A percentile compares a stretch with the other conserved stretches of the same genome.
phyloP scores from a whole-genome alignment of 2,329 filamentous ascomycete species.

The Verruconis gallopava region DNA sequence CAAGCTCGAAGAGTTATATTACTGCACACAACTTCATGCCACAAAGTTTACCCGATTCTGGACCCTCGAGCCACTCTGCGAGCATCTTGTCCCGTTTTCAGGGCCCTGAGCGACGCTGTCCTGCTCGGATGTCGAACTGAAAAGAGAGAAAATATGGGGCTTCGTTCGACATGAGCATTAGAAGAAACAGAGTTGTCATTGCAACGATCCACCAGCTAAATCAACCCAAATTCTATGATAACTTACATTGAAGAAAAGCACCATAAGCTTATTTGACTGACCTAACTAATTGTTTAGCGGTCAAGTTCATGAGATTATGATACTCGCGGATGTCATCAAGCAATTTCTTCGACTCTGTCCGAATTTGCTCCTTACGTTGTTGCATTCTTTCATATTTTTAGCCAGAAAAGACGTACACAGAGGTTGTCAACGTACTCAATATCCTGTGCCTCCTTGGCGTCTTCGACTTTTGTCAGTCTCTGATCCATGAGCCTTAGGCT shows the following conservation, averaged over 20 bases:
- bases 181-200: too few species aligned
- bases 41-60: conserved; percentile 4
- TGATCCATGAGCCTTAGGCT: neutral
- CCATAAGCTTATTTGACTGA: conserved; percentile 2
- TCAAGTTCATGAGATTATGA: neutral
- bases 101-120: conserved; percentile 6
- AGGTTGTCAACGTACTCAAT: conserved; percentile 2
- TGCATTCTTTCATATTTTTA: conserved; percentile 5
- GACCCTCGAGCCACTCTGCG: conserved; percentile 6
- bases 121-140: too few species aligned
- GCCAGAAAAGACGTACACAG: conserved; percentile 1
- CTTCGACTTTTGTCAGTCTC: conserved; percentile 6
- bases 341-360: conserved; percentile 2
- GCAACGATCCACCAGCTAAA: too few species aligned
- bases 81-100: conserved; percentile 3
- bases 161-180: too few species aligned
- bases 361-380: conserved; percentile 5
- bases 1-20: conserved; percentile 6
- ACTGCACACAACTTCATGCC: conserved; percentile 3
- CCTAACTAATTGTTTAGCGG: conserved; percentile 5
- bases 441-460: conserved; percentile 4
- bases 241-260: neutral
- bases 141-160: too few species aligned
- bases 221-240: conserved; percentile 5
- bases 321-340: conserved; percentile 3